A percentile compares a stretch with the other conserved stretches of the same genome.
Conservation (phyloP, 2,329 filamentous ascomycete genomes). For the Stromatinia cepivora region DNA sequence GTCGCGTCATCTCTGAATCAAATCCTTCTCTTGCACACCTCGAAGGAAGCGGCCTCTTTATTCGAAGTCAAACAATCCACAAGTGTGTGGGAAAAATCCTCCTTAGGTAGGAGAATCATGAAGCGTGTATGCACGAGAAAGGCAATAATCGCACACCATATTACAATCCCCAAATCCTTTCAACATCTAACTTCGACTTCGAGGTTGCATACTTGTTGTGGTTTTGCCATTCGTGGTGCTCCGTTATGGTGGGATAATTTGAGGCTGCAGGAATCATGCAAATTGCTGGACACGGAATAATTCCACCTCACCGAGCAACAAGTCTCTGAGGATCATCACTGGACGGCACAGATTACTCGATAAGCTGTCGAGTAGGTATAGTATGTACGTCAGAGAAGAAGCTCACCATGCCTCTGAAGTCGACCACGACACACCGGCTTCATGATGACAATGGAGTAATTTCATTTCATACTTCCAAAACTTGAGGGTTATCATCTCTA, state of each 20-base stretch:
- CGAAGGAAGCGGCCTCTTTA: neutral
- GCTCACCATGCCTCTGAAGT: neutral
- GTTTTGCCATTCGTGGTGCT: neutral
- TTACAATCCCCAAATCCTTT: neutral
- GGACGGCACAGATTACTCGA: neutral
- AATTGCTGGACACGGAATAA: neutral
- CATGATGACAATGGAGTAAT: neutral
- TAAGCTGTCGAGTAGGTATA: constrained; percentile 3
- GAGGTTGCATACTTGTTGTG: neutral
- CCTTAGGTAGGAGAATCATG: neutral
- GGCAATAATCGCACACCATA: neutral
- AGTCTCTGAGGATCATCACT: neutral
- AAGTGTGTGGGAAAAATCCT: neutral
- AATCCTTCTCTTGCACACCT: neutral
- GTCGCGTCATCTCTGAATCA: too few relatives aligned
- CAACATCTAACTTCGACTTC: neutral
- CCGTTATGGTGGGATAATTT: too few relatives aligned
- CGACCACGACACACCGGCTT: neutral
- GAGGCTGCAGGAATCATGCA: neutral
- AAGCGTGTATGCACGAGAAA: neutral
- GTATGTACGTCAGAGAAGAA: neutral
- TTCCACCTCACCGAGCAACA: too few relatives aligned
- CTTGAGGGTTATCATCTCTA: too few relatives aligned
- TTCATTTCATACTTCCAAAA: too few relatives aligned
- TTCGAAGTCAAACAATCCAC: neutral